Evolutionary conservation across 345 rosid species (phyloP).

Genomic region (Carallia pectinifolia): DNA sequence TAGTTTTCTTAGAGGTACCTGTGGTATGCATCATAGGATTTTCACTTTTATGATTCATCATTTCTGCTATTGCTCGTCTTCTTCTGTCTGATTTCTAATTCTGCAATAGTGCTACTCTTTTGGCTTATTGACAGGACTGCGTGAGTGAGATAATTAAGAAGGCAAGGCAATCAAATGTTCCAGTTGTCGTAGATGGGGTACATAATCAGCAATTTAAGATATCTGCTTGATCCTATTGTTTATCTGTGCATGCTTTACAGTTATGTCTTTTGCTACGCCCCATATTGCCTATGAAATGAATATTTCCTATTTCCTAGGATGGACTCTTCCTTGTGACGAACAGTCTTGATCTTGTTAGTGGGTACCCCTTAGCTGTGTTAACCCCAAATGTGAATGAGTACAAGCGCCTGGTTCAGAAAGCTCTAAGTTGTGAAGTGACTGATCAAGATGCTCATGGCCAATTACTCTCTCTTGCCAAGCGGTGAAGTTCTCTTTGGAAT

Average conservation of each 20-base stretch:
- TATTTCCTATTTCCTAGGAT: constrained; percentile 49
- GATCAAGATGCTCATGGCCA: constrained; percentile 57
- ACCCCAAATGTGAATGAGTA: constrained; percentile 92
- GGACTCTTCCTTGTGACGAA: constrained; percentile 85
- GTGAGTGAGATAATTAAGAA: constrained; percentile 65
- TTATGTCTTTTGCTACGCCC: background rate
- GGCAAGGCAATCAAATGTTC: constrained; percentile 70
- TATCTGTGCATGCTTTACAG: background rate
- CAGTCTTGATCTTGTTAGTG: constrained; percentile 61
- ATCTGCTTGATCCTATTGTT: background rate
- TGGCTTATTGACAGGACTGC: constrained; percentile 55
- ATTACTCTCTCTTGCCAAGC: constrained; percentile 62
- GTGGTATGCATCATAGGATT: background rate
- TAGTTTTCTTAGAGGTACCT: background rate
- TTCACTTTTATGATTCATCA: background rate
- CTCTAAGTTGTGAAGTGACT: constrained; percentile 60
- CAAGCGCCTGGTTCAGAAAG: constrained; percentile 81
- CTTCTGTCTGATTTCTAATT: background rate
- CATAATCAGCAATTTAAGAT: constrained; percentile 16
- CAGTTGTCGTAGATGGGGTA: constrained; percentile 89
- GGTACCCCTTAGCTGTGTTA: constrained; percentile 74
- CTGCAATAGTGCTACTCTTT: constrained; percentile 1
- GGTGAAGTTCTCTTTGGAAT: constrained; percentile 36
- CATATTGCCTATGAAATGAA: constrained; percentile 8
- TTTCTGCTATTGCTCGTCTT: background rate